Evolutionary conservation across 306 rosid species (phyloP).

Genomic region (Quercus wislizeni): DNA sequence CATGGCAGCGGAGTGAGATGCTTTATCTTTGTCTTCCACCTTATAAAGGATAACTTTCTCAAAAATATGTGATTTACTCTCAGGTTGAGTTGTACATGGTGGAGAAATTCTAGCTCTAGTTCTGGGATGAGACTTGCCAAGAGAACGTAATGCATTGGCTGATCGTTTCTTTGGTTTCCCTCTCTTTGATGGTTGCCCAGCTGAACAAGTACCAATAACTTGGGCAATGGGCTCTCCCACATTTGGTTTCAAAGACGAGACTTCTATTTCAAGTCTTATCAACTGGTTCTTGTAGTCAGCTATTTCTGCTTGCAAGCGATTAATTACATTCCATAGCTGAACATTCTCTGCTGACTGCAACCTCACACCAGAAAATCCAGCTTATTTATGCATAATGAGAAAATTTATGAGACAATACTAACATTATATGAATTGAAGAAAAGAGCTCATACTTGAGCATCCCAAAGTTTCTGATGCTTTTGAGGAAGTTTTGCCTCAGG

Average conservation of each 20-base stretch:
- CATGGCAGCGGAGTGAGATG: not conserved
- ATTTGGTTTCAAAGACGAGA: conserved; percentile 37
- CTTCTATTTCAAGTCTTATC: conserved; percentile 37
- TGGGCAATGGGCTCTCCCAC: conserved; percentile 25
- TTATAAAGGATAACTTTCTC: conserved; percentile 40
- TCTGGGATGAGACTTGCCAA: conserved; percentile 16
- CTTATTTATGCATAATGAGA: conserved; percentile 5
- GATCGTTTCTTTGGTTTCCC: conserved; percentile 44
- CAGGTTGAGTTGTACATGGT: conserved; percentile 14
- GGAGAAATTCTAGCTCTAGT: conserved; percentile 27
- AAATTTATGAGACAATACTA: not conserved
- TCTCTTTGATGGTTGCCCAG: conserved; percentile 35
- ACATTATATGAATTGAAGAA: conserved; percentile 2
- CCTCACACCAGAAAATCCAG: conserved; percentile 8
- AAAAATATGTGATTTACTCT: conserved; percentile 26
- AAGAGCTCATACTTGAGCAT: conserved; percentile 39
- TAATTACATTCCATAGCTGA: conserved; percentile 35
- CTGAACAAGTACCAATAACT: conserved; percentile 21
- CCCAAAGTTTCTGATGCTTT: conserved; percentile 57
- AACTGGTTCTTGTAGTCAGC: conserved; percentile 39
- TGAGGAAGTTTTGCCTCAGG: conserved; percentile 37
- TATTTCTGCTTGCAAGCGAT: conserved; percentile 45
- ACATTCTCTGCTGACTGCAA: conserved; percentile 51
- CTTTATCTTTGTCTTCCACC: conserved; percentile 20
- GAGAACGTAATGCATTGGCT: conserved; percentile 20